These are phyloP conservation scores for Primulina eburnea DNA, from an alignment of 257 asterid genomes.

Conservation along the genomic window DNA sequence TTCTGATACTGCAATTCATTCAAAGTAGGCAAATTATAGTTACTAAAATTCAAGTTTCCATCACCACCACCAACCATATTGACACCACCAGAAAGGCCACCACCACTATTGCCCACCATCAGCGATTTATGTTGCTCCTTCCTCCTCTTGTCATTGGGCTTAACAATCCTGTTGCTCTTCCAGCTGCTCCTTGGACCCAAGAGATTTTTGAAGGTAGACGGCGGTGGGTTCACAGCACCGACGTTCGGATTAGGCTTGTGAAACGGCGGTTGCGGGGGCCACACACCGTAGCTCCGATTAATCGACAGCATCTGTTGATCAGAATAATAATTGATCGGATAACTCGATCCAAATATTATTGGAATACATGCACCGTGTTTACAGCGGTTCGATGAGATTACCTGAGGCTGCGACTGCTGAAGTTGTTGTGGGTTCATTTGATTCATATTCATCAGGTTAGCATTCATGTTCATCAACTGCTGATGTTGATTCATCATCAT, in stretches of 20 bases:
- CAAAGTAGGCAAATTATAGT: constrained; percentile 46
- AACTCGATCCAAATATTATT: constrained; percentile 7
- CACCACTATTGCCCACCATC: constrained; percentile 27
- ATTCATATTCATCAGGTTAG: constrained; percentile 21
- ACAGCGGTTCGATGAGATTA: background rate
- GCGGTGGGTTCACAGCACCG: background rate
- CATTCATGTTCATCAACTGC: constrained; percentile 28
- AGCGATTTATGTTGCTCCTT: constrained; percentile 29
- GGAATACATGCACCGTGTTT: background rate
- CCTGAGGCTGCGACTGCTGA: constrained; percentile 33
- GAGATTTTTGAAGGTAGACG: background rate
- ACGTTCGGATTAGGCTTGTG: constrained; percentile 24
- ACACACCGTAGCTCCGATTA: constrained; percentile 48
- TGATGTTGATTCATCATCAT: constrained; percentile 48
- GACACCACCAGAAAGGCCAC: background rate
- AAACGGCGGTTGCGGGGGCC: constrained; percentile 30
- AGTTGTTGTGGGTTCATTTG: constrained; percentile 10
- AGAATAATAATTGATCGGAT: constrained; percentile 3
- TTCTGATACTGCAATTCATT: constrained; percentile 70
- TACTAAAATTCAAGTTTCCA: constrained; percentile 39
- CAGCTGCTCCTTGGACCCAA: background rate
- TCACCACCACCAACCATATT: constrained; percentile 10
- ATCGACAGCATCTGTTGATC: constrained; percentile 33
- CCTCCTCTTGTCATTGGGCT: constrained; percentile 32
- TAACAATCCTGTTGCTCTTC: constrained; percentile 15